Base-by-base conservation (phyloP, 306 rosid species). In the Fragaria nilgerrensis region DNA sequence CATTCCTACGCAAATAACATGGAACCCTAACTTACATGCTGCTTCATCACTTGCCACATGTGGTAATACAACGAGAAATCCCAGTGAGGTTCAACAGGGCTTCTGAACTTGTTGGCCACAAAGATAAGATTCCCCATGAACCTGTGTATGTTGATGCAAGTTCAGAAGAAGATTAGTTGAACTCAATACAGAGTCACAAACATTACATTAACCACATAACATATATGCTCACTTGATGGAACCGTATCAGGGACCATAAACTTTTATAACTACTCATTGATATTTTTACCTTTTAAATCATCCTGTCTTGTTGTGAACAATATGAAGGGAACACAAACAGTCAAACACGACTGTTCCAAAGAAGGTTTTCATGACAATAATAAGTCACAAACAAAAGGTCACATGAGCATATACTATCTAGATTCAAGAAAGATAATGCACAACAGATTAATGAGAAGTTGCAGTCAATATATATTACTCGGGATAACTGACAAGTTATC, bases 11-110 rank as follows among this genome's bases (percentile, higher is more conserved):
- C 27, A 25, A 23, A 32, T 69, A 34, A 84, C 62, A 20, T 4
- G 41, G 39, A 63, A 52, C 52, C 52, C 17, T 43, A 68, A 78
- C 87, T 84, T 89, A 79, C 99, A 97, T 86, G 89, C 80, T 49
- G 93, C 94, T 87, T 90, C 91, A 77, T 95, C 94, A 62, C 99
- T 95, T 74, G 68, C 89, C 36, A 96, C 94, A 74, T 91, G 96
- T 1, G 99, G 99, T 44, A 95, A 86, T 70, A 95, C 93, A 23
- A 88, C 99, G 61, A 98, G 99, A 74, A 92, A 95, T 65, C 99
- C 99, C 47, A 95, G 75, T 68, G 99, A 95, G 49, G 99, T 89
- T 45, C 91, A 85, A 75, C 99, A 95, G 3, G 89, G 97, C 77
- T 88, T 95, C 74, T 85, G 81, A 27, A 95, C 82, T 89, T 95